Conservation (phyloP, 768 basidiomycete genomes). For the Russula sp. region DNA sequence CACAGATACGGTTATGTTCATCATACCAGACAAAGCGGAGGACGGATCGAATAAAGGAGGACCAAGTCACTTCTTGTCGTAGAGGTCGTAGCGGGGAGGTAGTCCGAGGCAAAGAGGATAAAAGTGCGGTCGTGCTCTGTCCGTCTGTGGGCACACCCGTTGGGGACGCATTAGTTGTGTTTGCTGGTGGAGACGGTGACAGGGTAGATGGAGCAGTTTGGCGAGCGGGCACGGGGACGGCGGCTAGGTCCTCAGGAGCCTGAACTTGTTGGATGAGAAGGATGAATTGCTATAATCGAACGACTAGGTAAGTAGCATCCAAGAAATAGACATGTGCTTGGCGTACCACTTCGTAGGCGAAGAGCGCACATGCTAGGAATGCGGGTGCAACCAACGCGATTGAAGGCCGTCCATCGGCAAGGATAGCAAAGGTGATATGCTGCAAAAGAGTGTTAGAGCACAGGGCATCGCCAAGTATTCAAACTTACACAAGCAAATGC, state of each 20-base stretch:
- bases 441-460: constrained; percentile 25
- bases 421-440: constrained; percentile 85
- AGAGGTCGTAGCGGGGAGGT: constrained; percentile 31
- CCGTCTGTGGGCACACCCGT: constrained; percentile 10
- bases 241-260: constrained; percentile 59
- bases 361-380: constrained; percentile 74
- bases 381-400: constrained; percentile 80
- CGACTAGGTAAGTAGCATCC: not conserved
- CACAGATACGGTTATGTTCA: constrained; percentile 71
- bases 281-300: constrained; percentile 67
- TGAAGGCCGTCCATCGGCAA: constrained; percentile 79
- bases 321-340: not conserved
- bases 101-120: constrained; percentile 19
- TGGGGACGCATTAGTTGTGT: not conserved
- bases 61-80: constrained; percentile 11
- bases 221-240: constrained; percentile 31
- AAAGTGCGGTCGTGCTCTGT: constrained; percentile 17
- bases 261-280: constrained; percentile 80
- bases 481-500: constrained; percentile 67
- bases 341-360: constrained; percentile 79
- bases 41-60: constrained; percentile 49
- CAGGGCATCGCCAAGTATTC: not conserved
- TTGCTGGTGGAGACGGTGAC: constrained; percentile 27
- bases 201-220: constrained; percentile 29
- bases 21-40: constrained; percentile 61